Evolutionary conservation across 495 filamentous ascomycete species (phyloP).

Genomic region (Aspergillus hancockii): DNA sequence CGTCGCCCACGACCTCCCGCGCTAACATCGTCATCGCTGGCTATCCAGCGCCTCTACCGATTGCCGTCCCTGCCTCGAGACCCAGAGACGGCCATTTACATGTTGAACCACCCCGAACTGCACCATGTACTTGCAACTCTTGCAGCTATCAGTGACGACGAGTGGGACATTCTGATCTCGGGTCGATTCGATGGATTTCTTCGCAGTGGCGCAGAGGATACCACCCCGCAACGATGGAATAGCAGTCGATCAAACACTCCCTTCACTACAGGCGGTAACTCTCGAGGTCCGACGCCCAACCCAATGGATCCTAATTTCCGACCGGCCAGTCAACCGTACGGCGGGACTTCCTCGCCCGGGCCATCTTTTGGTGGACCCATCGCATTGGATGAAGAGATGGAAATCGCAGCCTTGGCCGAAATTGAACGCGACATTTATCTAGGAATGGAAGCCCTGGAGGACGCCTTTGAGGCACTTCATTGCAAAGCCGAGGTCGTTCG

Average conservation of each 20-base stretch:
- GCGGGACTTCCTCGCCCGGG: conserved; percentile 28
- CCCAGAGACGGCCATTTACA: conserved; percentile 82
- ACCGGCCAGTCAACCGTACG: conserved; percentile 40
- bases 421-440: conserved; percentile 91
- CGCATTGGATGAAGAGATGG: conserved; percentile 89
- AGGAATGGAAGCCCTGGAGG: conserved; percentile 91
- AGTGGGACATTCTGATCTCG: conserved; percentile 96
- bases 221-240: conserved; percentile 30
- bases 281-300: conserved; percentile 41
- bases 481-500: conserved; percentile 80
- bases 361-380: conserved; percentile 65
- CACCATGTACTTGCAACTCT: conserved; percentile 89
- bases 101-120: conserved; percentile 77
- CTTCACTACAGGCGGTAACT: conserved; percentile 42
- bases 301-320: conserved; percentile 40
- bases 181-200: conserved; percentile 97
- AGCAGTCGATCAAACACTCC: conserved; percentile 47
- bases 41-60: conserved; percentile 84
- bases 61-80: conserved; percentile 71
- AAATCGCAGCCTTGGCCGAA: conserved; percentile 85
- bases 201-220: conserved; percentile 83
- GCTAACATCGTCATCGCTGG: conserved; percentile 67
- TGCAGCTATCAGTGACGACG: conserved; percentile 77
- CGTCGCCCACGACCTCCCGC: conserved; percentile 65
- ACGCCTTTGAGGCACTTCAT: conserved; percentile 93